Conservation (phyloP, 345 rosid species). For the Trapa incisa region DNA sequence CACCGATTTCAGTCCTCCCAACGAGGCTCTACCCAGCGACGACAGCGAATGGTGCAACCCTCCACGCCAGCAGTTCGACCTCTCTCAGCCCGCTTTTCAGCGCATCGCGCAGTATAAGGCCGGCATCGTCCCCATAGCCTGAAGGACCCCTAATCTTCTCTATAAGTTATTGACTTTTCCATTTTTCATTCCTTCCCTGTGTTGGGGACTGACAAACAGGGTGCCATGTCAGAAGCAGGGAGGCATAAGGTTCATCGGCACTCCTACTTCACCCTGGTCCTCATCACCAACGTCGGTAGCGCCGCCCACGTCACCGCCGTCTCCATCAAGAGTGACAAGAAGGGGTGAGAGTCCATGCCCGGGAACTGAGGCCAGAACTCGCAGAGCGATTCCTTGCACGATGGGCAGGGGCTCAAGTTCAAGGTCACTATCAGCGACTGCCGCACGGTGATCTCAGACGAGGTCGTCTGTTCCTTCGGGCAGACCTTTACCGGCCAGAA, state of each 20-base stretch:
- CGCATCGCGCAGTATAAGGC: conserved; percentile 46
- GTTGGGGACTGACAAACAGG: background rate
- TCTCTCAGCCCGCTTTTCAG: conserved; percentile 49
- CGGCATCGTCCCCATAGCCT: conserved; percentile 46
- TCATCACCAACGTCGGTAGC: conserved; percentile 3
- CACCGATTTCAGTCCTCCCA: conserved; percentile 56
- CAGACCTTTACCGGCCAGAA: conserved; percentile 5
- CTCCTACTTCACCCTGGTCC: conserved; percentile 6
- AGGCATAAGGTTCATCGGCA: conserved; percentile 2
- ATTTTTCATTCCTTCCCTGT: background rate
- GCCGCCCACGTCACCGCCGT: conserved; percentile 6
- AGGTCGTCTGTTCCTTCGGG: conserved; percentile 3
- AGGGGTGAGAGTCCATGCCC: conserved; percentile 2
- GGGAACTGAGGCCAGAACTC: conserved; percentile 7
- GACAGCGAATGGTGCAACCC: conserved; percentile 65
- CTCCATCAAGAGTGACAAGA: conserved; percentile 5
- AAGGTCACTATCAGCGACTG: conserved; percentile 5
- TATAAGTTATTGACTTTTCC: background rate
- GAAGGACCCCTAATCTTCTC: conserved; percentile 21
- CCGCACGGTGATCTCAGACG: background rate
- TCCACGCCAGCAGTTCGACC: conserved; percentile 54
- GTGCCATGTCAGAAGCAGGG: conserved; percentile 6
- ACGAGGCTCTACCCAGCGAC: conserved; percentile 35
- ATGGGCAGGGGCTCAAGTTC: conserved; percentile 6
- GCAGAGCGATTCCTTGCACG: conserved; percentile 6